Conservation (phyloP, 2,329 filamentous ascomycete genomes). For the Claviceps humidiphila region DNA sequence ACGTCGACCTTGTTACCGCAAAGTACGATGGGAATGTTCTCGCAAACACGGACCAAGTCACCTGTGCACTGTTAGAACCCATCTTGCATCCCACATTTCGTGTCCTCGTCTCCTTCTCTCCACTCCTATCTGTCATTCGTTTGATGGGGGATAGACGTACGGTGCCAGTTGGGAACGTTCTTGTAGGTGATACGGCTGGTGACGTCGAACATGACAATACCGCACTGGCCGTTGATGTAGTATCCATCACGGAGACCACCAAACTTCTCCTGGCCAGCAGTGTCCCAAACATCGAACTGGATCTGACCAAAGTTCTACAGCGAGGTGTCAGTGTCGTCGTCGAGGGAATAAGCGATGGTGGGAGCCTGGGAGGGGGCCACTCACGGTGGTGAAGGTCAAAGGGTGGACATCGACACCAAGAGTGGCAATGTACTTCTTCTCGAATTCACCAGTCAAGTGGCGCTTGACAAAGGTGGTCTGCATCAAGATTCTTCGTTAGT, state of each 20-base stretch:
- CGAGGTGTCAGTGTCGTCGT: conserved; percentile 8
- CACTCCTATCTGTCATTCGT: not conserved
- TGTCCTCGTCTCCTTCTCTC: not conserved
- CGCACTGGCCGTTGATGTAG: conserved; percentile 99
- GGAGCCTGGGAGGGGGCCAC: conserved; percentile 24
- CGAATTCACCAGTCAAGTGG: conserved; percentile 98
- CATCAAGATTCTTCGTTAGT: conserved; percentile 1
- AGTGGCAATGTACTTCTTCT: conserved; percentile 99
- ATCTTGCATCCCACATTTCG: not conserved
- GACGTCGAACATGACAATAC: conserved; percentile 99
- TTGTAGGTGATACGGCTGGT: conserved; percentile 99
- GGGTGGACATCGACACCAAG: conserved; percentile 99
- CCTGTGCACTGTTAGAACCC: conserved; percentile 36
- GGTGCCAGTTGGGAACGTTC: conserved; percentile 99
- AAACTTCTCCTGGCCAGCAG: conserved; percentile 98
- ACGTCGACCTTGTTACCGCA: conserved; percentile 99
- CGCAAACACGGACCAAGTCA: conserved; percentile 96
- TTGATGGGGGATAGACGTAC: conserved; percentile 42
- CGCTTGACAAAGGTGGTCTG: conserved; percentile 99
- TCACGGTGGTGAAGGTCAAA: conserved; percentile 93
- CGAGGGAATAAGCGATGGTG: not conserved
- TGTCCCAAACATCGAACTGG: conserved; percentile 99
- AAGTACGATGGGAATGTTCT: conserved; percentile 97
- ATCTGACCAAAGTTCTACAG: conserved; percentile 78
- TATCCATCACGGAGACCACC: conserved; percentile 98